Conservation (phyloP, 345 rosid species). For the Excoecaria agallocha region DNA sequence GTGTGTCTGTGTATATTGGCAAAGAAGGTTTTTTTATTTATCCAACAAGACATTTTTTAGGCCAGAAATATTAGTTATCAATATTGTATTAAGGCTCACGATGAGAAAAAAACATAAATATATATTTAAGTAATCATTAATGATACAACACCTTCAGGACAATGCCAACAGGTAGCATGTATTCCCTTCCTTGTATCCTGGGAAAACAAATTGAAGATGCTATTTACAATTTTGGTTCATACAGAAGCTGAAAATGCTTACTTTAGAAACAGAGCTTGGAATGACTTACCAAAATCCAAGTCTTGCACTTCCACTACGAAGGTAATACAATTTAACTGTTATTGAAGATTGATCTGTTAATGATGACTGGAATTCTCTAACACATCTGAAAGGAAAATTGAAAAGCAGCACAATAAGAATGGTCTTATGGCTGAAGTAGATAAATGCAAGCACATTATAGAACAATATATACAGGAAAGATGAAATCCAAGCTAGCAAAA, state of each 20-base stretch:
- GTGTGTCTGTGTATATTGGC: background rate
- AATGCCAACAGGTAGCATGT: constrained; percentile 83
- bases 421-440: background rate
- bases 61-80: background rate
- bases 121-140: constrained; percentile 6
- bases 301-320: constrained; percentile 90
- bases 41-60: background rate
- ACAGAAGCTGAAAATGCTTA: background rate
- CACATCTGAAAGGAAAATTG: constrained; percentile 57
- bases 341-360: constrained; percentile 46
- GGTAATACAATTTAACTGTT: constrained; percentile 75
- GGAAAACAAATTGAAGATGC: constrained; percentile 13
- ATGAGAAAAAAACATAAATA: background rate
- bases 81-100: background rate
- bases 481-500: background rate
- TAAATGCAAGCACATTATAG: background rate
- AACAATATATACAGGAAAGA: background rate
- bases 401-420: background rate
- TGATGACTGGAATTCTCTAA: constrained; percentile 72
- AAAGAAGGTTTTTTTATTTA: background rate
- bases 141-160: constrained; percentile 67
- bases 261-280: constrained; percentile 9
- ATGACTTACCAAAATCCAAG: constrained; percentile 87
- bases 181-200: constrained; percentile 88
- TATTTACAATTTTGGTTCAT: background rate